These are phyloP conservation scores for Penicillium pancosmium DNA, from an alignment of 495 filamentous ascomycete species.

Conservation along the genomic window DNA sequence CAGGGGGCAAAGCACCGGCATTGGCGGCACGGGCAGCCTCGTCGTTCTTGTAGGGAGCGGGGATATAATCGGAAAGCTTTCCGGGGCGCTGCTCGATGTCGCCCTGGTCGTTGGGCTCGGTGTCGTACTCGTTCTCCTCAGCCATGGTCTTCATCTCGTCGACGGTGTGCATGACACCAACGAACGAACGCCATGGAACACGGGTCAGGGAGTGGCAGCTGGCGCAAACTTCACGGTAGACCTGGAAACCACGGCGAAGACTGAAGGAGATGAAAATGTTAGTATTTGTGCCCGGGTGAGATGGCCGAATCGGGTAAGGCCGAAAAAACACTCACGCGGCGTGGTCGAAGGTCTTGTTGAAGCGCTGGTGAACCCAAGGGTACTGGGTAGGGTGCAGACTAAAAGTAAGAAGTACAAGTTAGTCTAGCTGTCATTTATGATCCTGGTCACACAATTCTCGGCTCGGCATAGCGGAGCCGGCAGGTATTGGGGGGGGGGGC, in stretches of 20 bases:
- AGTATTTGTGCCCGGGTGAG: slow-evolving; percentile 30
- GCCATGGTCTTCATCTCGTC: slow-evolving; percentile 97
- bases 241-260: slow-evolving; percentile 98
- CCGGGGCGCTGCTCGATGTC: slow-evolving; percentile 97
- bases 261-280: slow-evolving; percentile 47
- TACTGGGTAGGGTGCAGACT: slow-evolving; percentile 91
- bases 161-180: slow-evolving; percentile 89
- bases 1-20: slow-evolving; percentile 95
- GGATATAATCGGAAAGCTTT: slow-evolving; percentile 98
- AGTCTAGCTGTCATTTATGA: slow-evolving; percentile 16
- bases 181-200: slow-evolving; percentile 90
- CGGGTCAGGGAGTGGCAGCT: slow-evolving; percentile 95
- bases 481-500: slow-evolving; percentile 17
- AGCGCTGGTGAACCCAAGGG: slow-evolving; percentile 93
- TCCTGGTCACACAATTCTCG: slow-evolving; percentile 30
- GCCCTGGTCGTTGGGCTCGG: slow-evolving; percentile 96
- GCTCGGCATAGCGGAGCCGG: slow-evolving; percentile 33
- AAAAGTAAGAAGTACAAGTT: slow-evolving; percentile 10
- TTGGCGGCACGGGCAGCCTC: slow-evolving; percentile 98
- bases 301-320: slow-evolving; percentile 4
- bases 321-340: slow-evolving; percentile 68
- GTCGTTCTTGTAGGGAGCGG: slow-evolving; percentile 94
- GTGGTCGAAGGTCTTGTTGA: slow-evolving; percentile 95
- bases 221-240: slow-evolving; percentile 98
- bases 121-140: slow-evolving; percentile 98